These are phyloP conservation scores for Vigna hirtella DNA, from an alignment of 306 rosid species.

Conservation along the genomic window DNA sequence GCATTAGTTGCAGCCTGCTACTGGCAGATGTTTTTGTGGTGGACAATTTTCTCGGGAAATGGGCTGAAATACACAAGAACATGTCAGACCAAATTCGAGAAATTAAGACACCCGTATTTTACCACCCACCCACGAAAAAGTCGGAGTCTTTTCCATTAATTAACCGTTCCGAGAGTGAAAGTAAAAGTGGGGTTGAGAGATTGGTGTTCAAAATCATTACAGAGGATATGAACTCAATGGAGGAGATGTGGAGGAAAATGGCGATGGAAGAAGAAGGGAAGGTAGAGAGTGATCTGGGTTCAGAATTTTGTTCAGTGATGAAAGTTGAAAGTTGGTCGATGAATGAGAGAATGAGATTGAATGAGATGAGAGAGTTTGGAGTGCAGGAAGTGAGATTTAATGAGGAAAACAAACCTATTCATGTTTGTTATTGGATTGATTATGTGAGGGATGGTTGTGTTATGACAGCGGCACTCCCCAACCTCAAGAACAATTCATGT, in stretches of 20 bases:
- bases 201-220: slow-evolving; percentile 47
- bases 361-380: slow-evolving; percentile 46
- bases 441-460: slow-evolving; percentile 43
- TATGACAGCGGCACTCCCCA: slow-evolving; percentile 42
- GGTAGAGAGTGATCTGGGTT: slow-evolving; percentile 39
- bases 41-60: slow-evolving; percentile 58
- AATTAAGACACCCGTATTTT: slow-evolving; percentile 47
- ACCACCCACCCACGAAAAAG: slow-evolving; percentile 23
- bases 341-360: not conserved
- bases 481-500: slow-evolving; percentile 27
- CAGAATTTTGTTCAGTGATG: slow-evolving; percentile 13
- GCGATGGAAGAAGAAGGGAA: slow-evolving; percentile 53
- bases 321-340: slow-evolving; percentile 43
- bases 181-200: slow-evolving; percentile 42
- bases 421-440: slow-evolving; percentile 63
- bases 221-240: not conserved
- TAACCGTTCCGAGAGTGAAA: slow-evolving; percentile 38
- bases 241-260: slow-evolving; percentile 18
- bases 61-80: slow-evolving; percentile 60
- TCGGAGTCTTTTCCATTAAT: slow-evolving; percentile 32
- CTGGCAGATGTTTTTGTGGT: slow-evolving; percentile 55
- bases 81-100: slow-evolving; percentile 13
- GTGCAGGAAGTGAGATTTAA: slow-evolving; percentile 49
- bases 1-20: slow-evolving; percentile 72
- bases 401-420: slow-evolving; percentile 49